Conservation (phyloP, 164 flowering plant species). For the Piper longum region DNA sequence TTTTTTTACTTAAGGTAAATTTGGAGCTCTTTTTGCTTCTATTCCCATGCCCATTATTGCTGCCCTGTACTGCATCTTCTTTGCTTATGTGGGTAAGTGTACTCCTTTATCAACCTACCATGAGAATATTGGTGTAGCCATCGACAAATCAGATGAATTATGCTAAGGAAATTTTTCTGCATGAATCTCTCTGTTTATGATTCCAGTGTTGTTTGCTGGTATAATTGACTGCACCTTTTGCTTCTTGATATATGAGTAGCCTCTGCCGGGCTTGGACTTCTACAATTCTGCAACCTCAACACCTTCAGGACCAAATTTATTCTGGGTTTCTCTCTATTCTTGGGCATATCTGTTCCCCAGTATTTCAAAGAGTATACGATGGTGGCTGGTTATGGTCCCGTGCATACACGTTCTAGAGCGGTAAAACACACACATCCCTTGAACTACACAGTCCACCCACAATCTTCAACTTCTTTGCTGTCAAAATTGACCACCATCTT, state of each 20-base stretch:
- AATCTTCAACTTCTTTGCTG: background rate
- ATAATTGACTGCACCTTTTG: background rate
- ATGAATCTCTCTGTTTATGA: no score
- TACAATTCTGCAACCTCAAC: conserved; percentile 94
- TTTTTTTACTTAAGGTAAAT: conserved; percentile 10
- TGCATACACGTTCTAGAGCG: conserved; percentile 39
- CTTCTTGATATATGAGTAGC: conserved; percentile 28
- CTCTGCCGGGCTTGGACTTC: conserved; percentile 72
- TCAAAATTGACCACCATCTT: background rate
- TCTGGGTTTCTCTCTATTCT: conserved; percentile 73
- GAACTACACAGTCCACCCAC: background rate
- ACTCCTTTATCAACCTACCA: background rate
- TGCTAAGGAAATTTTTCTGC: background rate
- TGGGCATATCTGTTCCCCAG: conserved; percentile 85
- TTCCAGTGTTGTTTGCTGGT: background rate
- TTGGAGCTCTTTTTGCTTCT: conserved; percentile 21
- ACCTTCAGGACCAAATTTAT: conserved; percentile 85
- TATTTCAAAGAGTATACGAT: conserved; percentile 54
- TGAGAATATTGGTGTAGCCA: background rate
- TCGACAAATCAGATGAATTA: background rate
- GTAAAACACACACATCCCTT: conserved; percentile 20
- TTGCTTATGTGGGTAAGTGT: conserved; percentile 47
- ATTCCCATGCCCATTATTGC: conserved; percentile 19
- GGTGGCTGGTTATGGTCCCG: conserved; percentile 58
- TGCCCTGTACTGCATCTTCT: conserved; percentile 38